Evolutionary conservation across 257 asterid genomes (phyloP).

Genomic region (Avicennia marina): DNA sequence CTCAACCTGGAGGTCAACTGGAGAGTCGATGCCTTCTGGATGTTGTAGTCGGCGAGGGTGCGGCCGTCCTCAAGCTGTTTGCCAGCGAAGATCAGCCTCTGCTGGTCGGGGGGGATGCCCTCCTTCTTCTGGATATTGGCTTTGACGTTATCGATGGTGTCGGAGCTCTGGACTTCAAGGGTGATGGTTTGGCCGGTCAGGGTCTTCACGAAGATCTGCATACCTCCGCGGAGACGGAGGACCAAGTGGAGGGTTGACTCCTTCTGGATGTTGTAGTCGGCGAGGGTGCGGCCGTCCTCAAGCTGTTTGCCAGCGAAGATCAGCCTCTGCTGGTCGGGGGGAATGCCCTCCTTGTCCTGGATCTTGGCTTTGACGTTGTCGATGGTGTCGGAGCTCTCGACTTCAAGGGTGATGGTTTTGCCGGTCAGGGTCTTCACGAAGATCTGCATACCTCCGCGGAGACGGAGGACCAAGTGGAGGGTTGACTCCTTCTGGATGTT

Average conservation of each 20-base stretch:
- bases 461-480: no score
- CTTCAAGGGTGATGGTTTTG: slow-evolving; percentile 20
- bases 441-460: no score
- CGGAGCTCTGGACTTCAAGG: slow-evolving; percentile 42
- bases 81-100: slow-evolving; percentile 29
- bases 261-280: slow-evolving; percentile 56
- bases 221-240: slow-evolving; percentile 48
- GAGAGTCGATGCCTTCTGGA: slow-evolving; percentile 37
- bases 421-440: no score
- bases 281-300: slow-evolving; percentile 39
- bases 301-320: slow-evolving; percentile 33
- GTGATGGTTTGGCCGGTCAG: slow-evolving; percentile 69
- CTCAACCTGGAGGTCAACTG: slow-evolving; percentile 36
- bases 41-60: slow-evolving; percentile 29
- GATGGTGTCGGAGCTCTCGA: slow-evolving; percentile 51
- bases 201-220: slow-evolving; percentile 6
- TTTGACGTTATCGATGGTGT: no score
- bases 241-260: slow-evolving; percentile 50
- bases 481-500: no score
- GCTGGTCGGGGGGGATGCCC: slow-evolving; percentile 34
- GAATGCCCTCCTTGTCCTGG: slow-evolving; percentile 42
- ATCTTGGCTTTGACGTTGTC: slow-evolving; percentile 56
- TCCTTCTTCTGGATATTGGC: slow-evolving; percentile 44
- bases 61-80: slow-evolving; percentile 39
- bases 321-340: slow-evolving; percentile 31